A percentile compares a stretch with the other conserved stretches of the same genome.
Conservation (phyloP, 768 basidiomycete genomes). For the Pulveroboletus sp. region DNA sequence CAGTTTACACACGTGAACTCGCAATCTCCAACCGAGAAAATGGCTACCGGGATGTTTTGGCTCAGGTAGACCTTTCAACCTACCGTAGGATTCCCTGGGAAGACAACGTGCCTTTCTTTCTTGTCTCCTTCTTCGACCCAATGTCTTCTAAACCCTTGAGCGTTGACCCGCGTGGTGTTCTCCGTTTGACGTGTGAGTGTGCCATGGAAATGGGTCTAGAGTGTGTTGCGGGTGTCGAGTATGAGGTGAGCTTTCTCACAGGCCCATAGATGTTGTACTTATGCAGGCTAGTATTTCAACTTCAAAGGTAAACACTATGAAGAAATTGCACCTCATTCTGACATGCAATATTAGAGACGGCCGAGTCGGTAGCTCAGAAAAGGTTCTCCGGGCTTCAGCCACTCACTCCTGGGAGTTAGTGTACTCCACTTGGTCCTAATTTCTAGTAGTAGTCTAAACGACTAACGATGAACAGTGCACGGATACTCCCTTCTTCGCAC, state of each 20-base stretch:
- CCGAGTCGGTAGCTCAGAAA: constrained; percentile 71
- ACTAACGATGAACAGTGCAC: constrained; percentile 60
- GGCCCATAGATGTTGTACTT: constrained; percentile 1
- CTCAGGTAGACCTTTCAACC: constrained; percentile 80
- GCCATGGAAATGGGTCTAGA: constrained; percentile 47
- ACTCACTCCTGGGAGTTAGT: constrained; percentile 89
- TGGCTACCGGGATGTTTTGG: constrained; percentile 87
- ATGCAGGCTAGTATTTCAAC: constrained; percentile 66
- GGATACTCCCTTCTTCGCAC: constrained; percentile 93
- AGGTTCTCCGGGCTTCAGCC: constrained; percentile 68
- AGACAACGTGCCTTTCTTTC: constrained; percentile 86
- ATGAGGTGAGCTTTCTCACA: constrained; percentile 55
- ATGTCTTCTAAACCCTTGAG: constrained; percentile 70
- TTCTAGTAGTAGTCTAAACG: constrained; percentile 1
- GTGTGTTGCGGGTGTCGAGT: constrained; percentile 87
- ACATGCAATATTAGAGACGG: constrained; percentile 57
- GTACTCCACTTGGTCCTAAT: neutral
- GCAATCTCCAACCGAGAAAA: constrained; percentile 88
- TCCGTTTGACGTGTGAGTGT: constrained; percentile 53
- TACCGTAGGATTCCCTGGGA: constrained; percentile 93
- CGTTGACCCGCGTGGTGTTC: constrained; percentile 83
- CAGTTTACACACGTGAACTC: constrained; percentile 79
- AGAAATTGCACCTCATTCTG: neutral
- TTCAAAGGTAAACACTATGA: constrained; percentile 62
- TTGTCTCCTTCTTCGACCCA: constrained; percentile 87